Conservation (phyloP, 768 basidiomycete genomes). For the Tulasnella sp. region DNA sequence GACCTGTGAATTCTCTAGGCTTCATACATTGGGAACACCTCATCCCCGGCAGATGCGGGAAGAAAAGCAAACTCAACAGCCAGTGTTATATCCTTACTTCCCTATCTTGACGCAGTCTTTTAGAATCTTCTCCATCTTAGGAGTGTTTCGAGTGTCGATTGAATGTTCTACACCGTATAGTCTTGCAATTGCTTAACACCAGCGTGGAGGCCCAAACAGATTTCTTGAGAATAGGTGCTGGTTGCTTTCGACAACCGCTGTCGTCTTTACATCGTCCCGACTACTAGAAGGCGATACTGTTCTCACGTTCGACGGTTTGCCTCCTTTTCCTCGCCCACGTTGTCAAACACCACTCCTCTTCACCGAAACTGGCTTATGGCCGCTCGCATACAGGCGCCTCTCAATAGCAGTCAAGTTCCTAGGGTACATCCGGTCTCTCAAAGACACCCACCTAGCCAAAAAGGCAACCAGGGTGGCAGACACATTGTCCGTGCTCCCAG, state of each 20-base stretch:
- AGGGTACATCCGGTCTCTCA: neutral
- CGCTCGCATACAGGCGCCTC: neutral
- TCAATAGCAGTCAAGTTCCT: neutral
- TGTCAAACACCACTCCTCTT: neutral
- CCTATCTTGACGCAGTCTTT: constrained; percentile 37
- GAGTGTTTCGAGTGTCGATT: constrained; percentile 79
- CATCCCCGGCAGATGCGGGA: too few species aligned
- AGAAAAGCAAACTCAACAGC: neutral
- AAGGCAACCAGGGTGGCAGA: neutral
- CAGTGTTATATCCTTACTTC: constrained; percentile 14
- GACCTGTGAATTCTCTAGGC: too few species aligned
- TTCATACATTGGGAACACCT: too few species aligned
- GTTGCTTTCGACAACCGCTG: too few species aligned
- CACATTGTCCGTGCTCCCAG: neutral
- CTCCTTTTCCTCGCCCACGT: too few species aligned
- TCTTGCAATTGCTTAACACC: constrained; percentile 81
- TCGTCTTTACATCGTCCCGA: too few species aligned
- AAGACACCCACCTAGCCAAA: neutral
- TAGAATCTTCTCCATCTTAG: constrained; percentile 73
- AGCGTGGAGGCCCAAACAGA: constrained; percentile 78
- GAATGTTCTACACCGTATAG: constrained; percentile 80
- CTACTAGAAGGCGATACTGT: too few species aligned
- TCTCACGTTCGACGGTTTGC: too few species aligned
- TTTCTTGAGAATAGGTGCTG: constrained; percentile 67
- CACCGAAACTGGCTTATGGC: neutral